Evolutionary conservation across 1,284 basidiomycete genomes (phyloP).

Genomic region (Rhodotorula glutinis): DNA sequence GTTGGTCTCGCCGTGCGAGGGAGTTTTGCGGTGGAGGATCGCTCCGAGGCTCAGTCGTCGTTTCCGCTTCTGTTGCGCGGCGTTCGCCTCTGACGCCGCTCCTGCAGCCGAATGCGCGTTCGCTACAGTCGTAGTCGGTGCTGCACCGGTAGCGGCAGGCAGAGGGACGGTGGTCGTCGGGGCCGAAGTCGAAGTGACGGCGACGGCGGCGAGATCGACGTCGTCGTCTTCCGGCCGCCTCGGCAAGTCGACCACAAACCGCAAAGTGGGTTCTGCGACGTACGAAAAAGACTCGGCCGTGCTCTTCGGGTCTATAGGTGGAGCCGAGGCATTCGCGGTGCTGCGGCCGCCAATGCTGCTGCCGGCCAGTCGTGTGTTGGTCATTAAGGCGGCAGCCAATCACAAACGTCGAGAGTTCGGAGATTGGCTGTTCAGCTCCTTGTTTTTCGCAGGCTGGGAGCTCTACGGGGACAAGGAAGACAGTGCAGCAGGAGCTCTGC

Average conservation of each 20-base stretch:
- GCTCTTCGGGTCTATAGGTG: background rate
- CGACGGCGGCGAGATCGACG: background rate
- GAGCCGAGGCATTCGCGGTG: background rate
- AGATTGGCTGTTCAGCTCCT: no score
- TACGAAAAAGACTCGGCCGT: conserved; percentile 15
- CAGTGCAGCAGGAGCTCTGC: no score
- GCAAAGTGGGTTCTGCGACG: conserved; percentile 3
- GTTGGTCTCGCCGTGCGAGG: background rate
- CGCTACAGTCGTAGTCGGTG: no score
- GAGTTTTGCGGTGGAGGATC: background rate
- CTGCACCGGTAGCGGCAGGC: background rate
- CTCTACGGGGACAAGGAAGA: no score
- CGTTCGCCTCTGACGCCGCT: background rate
- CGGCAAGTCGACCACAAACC: conserved; percentile 16
- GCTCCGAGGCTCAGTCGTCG: background rate
- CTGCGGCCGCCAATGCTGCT: background rate
- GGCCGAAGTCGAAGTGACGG: background rate
- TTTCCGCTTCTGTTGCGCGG: background rate
- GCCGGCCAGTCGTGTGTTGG: background rate
- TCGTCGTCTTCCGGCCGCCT: background rate
- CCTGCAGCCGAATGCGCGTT: no score
- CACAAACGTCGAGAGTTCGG: background rate
- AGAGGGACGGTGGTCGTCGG: background rate
- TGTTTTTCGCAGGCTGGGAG: no score
- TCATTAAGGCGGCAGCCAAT: background rate